Conservation (phyloP, 306 rosid species). For the Castanospermum australe region DNA sequence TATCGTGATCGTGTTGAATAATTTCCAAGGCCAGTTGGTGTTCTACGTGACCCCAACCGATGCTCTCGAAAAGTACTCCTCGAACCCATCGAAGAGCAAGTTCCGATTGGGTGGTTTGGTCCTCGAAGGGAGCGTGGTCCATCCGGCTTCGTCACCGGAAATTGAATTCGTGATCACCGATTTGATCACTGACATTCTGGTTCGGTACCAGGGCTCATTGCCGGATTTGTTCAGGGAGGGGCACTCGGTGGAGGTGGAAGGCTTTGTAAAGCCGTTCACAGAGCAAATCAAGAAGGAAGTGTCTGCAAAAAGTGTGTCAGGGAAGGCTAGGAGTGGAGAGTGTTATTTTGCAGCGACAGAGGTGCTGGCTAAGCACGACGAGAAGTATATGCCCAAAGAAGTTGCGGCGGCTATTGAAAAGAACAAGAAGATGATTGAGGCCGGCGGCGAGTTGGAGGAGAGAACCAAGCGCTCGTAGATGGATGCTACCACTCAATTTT, state of each 20-base stretch:
- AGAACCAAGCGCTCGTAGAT: constrained; percentile 34
- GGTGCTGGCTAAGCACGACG: constrained; percentile 94
- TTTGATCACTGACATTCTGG: constrained; percentile 79
- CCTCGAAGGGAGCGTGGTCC: constrained; percentile 83
- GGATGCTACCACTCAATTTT: background rate
- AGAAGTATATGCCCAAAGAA: constrained; percentile 90
- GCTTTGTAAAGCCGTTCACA: constrained; percentile 77
- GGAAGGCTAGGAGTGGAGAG: constrained; percentile 67
- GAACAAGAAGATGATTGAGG: constrained; percentile 72
- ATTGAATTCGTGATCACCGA: constrained; percentile 90
- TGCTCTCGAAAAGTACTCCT: constrained; percentile 53
- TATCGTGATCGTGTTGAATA: constrained; percentile 75
- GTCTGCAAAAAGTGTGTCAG: constrained; percentile 58
- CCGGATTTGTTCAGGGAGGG: constrained; percentile 95
- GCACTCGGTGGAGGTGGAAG: constrained; percentile 87
- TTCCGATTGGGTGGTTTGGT: constrained; percentile 90
- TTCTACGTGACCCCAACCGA: constrained; percentile 91
- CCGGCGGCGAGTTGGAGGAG: too few species aligned
- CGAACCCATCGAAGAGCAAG: constrained; percentile 70
- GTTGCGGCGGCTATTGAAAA: constrained; percentile 87
- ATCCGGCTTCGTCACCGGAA: constrained; percentile 69
- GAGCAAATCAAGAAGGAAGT: constrained; percentile 58
- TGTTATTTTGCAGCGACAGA: constrained; percentile 75
- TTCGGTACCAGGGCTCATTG: constrained; percentile 68
- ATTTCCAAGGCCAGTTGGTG: constrained; percentile 71